These are phyloP conservation scores for Alternaria ethzedia DNA, from an alignment of 2,329 filamentous ascomycete species.

Conservation along the genomic window DNA sequence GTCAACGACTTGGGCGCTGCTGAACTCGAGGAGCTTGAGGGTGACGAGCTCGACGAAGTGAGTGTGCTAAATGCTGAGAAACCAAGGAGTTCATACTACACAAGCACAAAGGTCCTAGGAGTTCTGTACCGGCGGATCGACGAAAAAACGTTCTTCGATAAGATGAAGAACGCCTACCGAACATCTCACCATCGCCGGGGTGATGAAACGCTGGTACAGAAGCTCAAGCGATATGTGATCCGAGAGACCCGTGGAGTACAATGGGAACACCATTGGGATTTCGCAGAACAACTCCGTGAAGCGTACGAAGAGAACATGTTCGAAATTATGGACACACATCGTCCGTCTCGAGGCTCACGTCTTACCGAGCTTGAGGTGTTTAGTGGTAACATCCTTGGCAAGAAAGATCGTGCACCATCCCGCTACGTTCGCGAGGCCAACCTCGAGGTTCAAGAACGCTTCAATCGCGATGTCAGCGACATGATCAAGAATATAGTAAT, in stretches of 20 bases:
- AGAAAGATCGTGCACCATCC: constrained; percentile 49
- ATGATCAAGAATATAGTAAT: constrained; percentile 54
- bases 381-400: constrained; percentile 63
- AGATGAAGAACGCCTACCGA: constrained; percentile 31
- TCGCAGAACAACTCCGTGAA: constrained; percentile 54
- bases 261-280: constrained; percentile 48
- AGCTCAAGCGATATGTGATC: constrained; percentile 51
- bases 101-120: constrained; percentile 72
- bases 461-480: constrained; percentile 52
- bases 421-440: constrained; percentile 39
- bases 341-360: constrained; percentile 34
- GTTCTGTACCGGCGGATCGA: constrained; percentile 75
- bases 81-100: constrained; percentile 63
- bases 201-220: constrained; percentile 32
- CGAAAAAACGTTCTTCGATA: constrained; percentile 66
- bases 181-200: constrained; percentile 1
- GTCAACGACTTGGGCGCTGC: constrained; percentile 43
- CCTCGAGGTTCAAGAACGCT: constrained; percentile 48
- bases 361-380: constrained; percentile 55
- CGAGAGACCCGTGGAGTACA: constrained; percentile 47
- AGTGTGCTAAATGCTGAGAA: constrained; percentile 53
- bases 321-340: constrained; percentile 53
- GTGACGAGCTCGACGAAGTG: constrained; percentile 48
- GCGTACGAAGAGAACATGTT: constrained; percentile 60
- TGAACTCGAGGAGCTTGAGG: constrained; percentile 30